These are phyloP conservation scores for Dentipellis sp. DNA, from an alignment of 768 basidiomycete species.

Conservation along the genomic window DNA sequence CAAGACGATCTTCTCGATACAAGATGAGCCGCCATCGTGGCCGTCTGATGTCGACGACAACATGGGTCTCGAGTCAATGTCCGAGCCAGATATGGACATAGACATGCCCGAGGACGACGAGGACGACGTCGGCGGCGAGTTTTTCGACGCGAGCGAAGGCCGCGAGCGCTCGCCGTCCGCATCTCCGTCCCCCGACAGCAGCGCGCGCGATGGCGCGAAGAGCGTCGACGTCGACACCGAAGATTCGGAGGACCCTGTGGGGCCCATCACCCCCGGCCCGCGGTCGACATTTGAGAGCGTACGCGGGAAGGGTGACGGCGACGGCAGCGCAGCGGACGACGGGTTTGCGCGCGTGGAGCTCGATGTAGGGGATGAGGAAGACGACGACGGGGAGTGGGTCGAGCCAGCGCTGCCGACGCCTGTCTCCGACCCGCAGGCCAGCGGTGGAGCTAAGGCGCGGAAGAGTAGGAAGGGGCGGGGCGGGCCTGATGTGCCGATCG, in stretches of 20 bases:
- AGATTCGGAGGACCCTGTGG: slow-evolving; percentile 47
- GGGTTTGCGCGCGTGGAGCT: slow-evolving; percentile 23
- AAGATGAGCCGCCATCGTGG: slow-evolving; percentile 85
- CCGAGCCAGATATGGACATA: slow-evolving; percentile 64
- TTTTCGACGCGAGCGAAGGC: slow-evolving; percentile 36
- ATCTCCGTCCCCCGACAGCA: slow-evolving; percentile 27
- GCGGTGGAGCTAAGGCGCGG: slow-evolving; percentile 29
- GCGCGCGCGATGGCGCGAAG: slow-evolving; percentile 22
- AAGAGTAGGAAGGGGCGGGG: slow-evolving; percentile 23
- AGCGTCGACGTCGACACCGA: slow-evolving; percentile 55
- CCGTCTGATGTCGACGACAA: slow-evolving; percentile 64
- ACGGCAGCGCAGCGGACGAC: slow-evolving; percentile 19
- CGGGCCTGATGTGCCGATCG: slow-evolving; percentile 29
- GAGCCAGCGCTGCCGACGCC: slow-evolving; percentile 39
- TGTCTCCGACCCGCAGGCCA: slow-evolving; percentile 2
- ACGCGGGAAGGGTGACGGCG: not conserved
- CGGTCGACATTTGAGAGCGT: slow-evolving; percentile 13
- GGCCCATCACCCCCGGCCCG: slow-evolving; percentile 62
- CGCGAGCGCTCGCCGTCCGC: slow-evolving; percentile 27
- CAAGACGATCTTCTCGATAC: slow-evolving; percentile 75
- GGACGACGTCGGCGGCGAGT: slow-evolving; percentile 35
- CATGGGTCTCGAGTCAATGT: slow-evolving; percentile 76
- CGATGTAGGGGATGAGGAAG: slow-evolving; percentile 25
- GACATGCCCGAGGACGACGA: slow-evolving; percentile 37
- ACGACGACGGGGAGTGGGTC: slow-evolving; percentile 52